phyloP scores from a whole-genome alignment of 2,329 filamentous ascomycete species.

The Endoconidiophora laricicola region DNA sequence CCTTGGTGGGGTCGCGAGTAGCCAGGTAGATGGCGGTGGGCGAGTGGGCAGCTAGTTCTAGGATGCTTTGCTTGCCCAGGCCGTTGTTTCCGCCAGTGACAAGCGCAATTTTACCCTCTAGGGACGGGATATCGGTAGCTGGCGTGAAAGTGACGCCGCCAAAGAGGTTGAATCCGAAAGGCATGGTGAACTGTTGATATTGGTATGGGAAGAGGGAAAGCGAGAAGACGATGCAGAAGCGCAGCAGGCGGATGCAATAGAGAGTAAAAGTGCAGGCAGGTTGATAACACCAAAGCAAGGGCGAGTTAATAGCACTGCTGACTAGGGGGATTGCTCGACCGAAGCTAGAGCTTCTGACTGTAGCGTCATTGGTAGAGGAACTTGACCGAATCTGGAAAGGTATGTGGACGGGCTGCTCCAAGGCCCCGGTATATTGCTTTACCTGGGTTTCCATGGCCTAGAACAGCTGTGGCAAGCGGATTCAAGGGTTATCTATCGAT shows the following conservation, averaged over 20 bases:
- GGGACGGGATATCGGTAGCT: slow-evolving; percentile 26
- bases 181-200: slow-evolving; percentile 8
- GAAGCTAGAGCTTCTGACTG: too few relatives aligned
- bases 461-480: too few relatives aligned
- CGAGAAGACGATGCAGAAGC: slow-evolving; percentile 5
- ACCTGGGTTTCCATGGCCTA: too few relatives aligned
- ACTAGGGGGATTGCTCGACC: too few relatives aligned
- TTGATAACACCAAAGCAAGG: too few relatives aligned
- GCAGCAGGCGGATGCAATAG: background rate
- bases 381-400: too few relatives aligned
- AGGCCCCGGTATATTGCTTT: too few relatives aligned
- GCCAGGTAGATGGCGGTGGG: slow-evolving; percentile 29
- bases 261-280: too few relatives aligned
- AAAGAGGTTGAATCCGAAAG: slow-evolving; percentile 11
- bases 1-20: slow-evolving; percentile 26
- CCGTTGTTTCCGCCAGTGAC: slow-evolving; percentile 27
- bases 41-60: slow-evolving; percentile 23
- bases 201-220: slow-evolving; percentile 7
- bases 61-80: slow-evolving; percentile 23
- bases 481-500: too few relatives aligned
- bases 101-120: slow-evolving; percentile 30
- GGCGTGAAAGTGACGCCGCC: slow-evolving; percentile 19
- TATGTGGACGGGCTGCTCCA: too few relatives aligned
- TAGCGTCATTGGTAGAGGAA: too few relatives aligned
- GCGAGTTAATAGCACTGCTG: too few relatives aligned